Conservation (phyloP, 805 yeast genomes). For the Ogataea nitratoaversa region DNA sequence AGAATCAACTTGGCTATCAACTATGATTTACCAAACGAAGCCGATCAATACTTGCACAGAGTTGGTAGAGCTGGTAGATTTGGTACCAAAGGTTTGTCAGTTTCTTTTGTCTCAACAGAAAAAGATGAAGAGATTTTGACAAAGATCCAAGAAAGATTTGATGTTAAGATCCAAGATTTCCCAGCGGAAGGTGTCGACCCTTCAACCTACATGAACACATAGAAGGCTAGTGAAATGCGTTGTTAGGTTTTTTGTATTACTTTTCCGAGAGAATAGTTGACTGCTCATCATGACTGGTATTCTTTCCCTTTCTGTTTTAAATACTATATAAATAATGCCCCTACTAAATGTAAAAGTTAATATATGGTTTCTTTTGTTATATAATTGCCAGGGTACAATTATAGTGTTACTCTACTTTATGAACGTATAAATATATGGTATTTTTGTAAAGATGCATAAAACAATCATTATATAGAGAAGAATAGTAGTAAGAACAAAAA, state of each 20-base stretch:
- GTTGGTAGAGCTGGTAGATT: constrained; percentile 99
- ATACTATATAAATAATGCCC: not conserved
- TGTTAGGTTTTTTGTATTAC: not conserved
- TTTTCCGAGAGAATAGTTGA: not conserved
- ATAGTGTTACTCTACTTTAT: too few relatives aligned
- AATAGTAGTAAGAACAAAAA: too few relatives aligned
- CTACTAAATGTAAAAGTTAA: not conserved
- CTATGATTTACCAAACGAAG: constrained; percentile 93
- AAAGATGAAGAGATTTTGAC: constrained; percentile 87
- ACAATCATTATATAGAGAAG: too few relatives aligned
- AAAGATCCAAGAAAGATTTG: constrained; percentile 95
- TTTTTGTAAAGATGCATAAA: too few relatives aligned
- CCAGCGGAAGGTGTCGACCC: constrained; percentile 99
- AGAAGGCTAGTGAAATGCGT: constrained; percentile 12
- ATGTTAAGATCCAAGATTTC: constrained; percentile 89
- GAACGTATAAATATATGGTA: too few relatives aligned
- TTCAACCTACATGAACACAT: constrained; percentile 95
- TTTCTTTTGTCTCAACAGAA: constrained; percentile 80
- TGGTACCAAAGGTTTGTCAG: constrained; percentile 97
- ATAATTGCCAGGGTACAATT: not conserved
- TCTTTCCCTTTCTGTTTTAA: not conserved
- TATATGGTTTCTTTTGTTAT: not conserved
- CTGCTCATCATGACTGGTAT: not conserved
- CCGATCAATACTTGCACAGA: constrained; percentile 97
- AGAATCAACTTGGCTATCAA: constrained; percentile 97